Evolutionary conservation across 2,329 filamentous ascomycete species (phyloP).

Genomic region (Fusarium temperatum): DNA sequence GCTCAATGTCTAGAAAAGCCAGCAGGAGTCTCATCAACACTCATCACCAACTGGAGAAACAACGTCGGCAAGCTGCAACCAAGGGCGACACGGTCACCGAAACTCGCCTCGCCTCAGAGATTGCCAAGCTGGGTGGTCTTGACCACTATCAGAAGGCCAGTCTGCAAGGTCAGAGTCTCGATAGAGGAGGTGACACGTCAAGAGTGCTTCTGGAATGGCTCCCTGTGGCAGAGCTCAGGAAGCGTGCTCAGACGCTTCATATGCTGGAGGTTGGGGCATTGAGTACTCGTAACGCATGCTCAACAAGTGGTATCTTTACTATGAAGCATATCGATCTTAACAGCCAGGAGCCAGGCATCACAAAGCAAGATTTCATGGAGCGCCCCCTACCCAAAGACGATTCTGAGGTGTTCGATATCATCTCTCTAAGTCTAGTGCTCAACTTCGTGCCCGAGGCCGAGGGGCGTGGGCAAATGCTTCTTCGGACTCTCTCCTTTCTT

Average conservation of each 20-base stretch:
- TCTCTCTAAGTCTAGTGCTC: slow-evolving; percentile 90
- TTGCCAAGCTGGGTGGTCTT: slow-evolving; percentile 67
- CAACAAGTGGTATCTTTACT: slow-evolving; percentile 73
- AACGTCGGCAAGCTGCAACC: slow-evolving; percentile 62
- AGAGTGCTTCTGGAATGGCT: slow-evolving; percentile 72
- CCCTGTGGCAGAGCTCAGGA: slow-evolving; percentile 43
- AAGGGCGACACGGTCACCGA: slow-evolving; percentile 60
- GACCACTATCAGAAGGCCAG: slow-evolving; percentile 73
- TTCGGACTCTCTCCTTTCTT: slow-evolving; percentile 77
- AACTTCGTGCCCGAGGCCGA: slow-evolving; percentile 88
- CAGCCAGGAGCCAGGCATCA: slow-evolving; percentile 82
- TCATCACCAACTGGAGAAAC: slow-evolving; percentile 72
- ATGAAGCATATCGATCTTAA: slow-evolving; percentile 90
- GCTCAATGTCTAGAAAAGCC: slow-evolving; percentile 71
- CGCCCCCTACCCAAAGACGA: slow-evolving; percentile 73
- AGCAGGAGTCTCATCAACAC: slow-evolving; percentile 72
- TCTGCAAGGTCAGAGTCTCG: slow-evolving; percentile 71
- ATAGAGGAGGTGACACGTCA: slow-evolving; percentile 74
- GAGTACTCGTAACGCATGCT: slow-evolving; percentile 85
- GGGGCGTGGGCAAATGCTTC: slow-evolving; percentile 85
- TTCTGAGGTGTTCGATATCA: slow-evolving; percentile 80
- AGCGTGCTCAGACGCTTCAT: slow-evolving; percentile 52
- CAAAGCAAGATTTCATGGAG: slow-evolving; percentile 94
- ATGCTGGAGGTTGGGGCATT: slow-evolving; percentile 92
- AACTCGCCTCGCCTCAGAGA: slow-evolving; percentile 60